These are phyloP conservation scores for Pichia eremophila DNA, from an alignment of 805 yeast species.

Conservation along the genomic window DNA sequence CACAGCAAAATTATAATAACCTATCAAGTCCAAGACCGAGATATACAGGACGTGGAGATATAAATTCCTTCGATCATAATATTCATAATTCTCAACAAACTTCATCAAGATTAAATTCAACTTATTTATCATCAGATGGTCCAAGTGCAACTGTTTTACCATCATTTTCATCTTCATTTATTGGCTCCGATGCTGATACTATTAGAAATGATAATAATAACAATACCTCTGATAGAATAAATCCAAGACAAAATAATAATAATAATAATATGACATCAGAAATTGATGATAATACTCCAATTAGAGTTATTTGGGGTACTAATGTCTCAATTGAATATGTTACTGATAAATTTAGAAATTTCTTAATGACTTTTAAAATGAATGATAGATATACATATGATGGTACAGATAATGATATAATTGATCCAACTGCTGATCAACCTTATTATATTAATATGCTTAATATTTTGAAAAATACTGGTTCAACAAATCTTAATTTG, in stretches of 20 bases:
- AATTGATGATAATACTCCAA: slow-evolving; percentile 47
- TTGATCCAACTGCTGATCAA: slow-evolving; percentile 51
- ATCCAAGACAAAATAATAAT: background rate
- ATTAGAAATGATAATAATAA: background rate
- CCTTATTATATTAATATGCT: slow-evolving; percentile 66
- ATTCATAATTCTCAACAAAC: background rate
- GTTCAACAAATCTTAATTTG: slow-evolving; percentile 72
- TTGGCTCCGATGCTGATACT: slow-evolving; percentile 13
- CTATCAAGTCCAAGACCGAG: background rate
- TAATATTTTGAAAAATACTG: slow-evolving; percentile 65
- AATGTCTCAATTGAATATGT: slow-evolving; percentile 89
- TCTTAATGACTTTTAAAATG: slow-evolving; percentile 73
- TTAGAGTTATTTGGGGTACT: slow-evolving; percentile 96
- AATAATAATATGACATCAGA: background rate
- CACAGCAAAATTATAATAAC: background rate
- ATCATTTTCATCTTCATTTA: slow-evolving; percentile 13
- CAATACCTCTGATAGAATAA: background rate
- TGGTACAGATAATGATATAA: slow-evolving; percentile 26
- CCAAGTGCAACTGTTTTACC: slow-evolving; percentile 1
- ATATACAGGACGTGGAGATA: slow-evolving; percentile 5
- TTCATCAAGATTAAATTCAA: slow-evolving; percentile 1
- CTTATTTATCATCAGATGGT: slow-evolving; percentile 11
- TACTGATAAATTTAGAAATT: slow-evolving; percentile 68
- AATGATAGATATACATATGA: slow-evolving; percentile 56
- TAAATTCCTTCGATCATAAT: slow-evolving; percentile 37